Evolutionary conservation across 2,329 filamentous ascomycete species (phyloP).

Genomic region (Sclerotinia glacialis): DNA sequence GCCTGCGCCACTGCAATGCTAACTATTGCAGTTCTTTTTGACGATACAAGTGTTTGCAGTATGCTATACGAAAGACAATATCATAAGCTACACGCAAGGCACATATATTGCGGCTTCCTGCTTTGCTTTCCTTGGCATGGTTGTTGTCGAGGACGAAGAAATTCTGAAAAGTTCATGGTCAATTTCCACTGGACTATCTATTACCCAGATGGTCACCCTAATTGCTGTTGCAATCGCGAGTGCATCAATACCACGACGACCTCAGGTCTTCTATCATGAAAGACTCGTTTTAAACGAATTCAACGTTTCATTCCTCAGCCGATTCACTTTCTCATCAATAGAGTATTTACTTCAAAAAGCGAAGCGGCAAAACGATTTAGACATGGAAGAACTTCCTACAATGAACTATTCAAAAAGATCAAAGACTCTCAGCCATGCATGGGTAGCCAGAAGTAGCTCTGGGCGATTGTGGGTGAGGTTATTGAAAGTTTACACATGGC

Average conservation of each 20-base stretch:
- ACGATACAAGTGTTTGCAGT: constrained; percentile 21
- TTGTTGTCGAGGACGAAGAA: not conserved
- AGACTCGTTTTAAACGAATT: constrained; percentile 59
- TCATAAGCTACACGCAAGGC: constrained; percentile 20
- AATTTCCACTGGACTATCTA: not conserved
- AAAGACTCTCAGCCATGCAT: constrained; percentile 49
- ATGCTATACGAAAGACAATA: constrained; percentile 23
- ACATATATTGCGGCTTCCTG: constrained; percentile 16
- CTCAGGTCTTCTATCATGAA: constrained; percentile 59
- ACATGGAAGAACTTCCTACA: constrained; percentile 59
- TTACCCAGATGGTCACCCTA: constrained; percentile 45
- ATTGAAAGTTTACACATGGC: constrained; percentile 52
- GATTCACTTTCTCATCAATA: constrained; percentile 65
- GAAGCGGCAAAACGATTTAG: constrained; percentile 55
- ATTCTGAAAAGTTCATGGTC: constrained; percentile 37
- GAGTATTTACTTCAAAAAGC: constrained; percentile 53
- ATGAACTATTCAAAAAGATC: constrained; percentile 54
- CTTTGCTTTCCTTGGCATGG: constrained; percentile 13
- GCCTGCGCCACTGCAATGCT: not conserved
- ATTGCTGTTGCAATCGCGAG: constrained; percentile 49
- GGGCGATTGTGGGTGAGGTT: constrained; percentile 39
- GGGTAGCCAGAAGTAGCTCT: constrained; percentile 36
- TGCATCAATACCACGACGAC: constrained; percentile 63
- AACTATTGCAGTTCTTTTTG: constrained; percentile 12
- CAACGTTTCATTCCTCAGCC: constrained; percentile 56